Evolutionary conservation across 2,329 filamentous ascomycete species (phyloP).

Genomic region (Penicillium sp.): DNA sequence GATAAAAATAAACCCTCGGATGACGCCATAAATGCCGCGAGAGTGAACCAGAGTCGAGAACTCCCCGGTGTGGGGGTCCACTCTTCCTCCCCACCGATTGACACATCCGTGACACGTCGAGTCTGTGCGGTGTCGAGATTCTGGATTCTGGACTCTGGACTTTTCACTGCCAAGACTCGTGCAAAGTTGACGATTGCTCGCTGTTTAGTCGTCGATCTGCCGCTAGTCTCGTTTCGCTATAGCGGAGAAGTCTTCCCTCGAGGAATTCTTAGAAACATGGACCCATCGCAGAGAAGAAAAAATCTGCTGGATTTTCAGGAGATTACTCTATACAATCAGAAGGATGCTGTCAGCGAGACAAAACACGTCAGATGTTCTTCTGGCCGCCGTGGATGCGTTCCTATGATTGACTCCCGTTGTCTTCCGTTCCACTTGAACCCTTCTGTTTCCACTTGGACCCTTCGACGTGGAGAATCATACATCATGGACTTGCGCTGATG

Average conservation of each 20-base stretch:
- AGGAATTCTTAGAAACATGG: no score
- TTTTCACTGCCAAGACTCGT: no score
- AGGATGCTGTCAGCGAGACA: no score
- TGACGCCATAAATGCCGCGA: constrained; percentile 1
- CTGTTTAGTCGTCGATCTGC: constrained; percentile 15
- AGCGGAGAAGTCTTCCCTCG: constrained; percentile 4
- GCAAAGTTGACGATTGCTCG: no score
- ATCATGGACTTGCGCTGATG: constrained; percentile 1
- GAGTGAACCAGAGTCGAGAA: constrained; percentile 9
- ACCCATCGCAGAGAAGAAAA: no score
- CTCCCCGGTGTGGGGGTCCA: constrained; percentile 1
- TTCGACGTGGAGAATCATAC: constrained; percentile 1
- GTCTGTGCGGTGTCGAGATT: constrained; percentile 2
- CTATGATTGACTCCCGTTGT: constrained; percentile 9
- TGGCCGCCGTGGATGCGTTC: background rate
- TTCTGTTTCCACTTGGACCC: no score
- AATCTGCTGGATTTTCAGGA: no score
- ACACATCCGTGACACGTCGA: constrained; percentile 20
- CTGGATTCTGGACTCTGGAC: no score
- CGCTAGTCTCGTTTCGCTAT: constrained; percentile 11
- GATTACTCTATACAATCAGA: no score
- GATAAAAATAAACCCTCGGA: background rate
- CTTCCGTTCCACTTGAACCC: constrained; percentile 1
- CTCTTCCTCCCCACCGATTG: constrained; percentile 7
- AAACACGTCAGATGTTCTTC: constrained; percentile 1